Evolutionary conservation across 2,329 filamentous ascomycete genomes (phyloP).

Genomic region (Gremmenia infestans): DNA sequence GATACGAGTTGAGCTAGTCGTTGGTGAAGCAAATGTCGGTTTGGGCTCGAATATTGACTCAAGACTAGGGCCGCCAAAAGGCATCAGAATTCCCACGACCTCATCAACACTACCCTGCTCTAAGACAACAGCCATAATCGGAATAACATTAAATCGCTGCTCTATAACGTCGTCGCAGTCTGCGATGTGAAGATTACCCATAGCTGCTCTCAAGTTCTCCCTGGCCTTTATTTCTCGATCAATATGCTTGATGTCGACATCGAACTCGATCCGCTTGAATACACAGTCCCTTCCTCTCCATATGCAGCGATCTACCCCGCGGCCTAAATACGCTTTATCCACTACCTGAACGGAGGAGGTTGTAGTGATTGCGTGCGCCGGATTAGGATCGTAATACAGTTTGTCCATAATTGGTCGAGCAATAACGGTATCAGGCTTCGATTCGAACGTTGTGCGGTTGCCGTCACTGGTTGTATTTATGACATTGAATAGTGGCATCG

Average conservation of each 20-base stretch:
- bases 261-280: constrained; percentile 6
- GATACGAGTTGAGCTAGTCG: background rate
- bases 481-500: constrained; percentile 1
- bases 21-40: background rate
- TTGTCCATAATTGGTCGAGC: background rate
- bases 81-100: background rate
- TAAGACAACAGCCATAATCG: too few relatives aligned
- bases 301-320: background rate
- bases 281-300: constrained; percentile 1
- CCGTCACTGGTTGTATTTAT: background rate
- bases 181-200: too few relatives aligned
- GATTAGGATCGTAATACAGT: background rate
- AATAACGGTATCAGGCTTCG: background rate
- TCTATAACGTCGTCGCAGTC: too few relatives aligned
- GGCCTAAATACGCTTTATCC: background rate
- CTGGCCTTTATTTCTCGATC: constrained; percentile 5
- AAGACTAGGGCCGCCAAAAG: background rate
- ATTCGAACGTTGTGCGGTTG: background rate
- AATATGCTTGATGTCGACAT: constrained; percentile 4
- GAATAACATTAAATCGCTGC: too few relatives aligned
- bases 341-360: background rate
- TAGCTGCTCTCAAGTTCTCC: constrained; percentile 1
- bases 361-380: background rate
- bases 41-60: background rate
- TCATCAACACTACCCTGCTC: too few relatives aligned